Conservation (phyloP, 1,284 basidiomycete genomes). For the Trichosporon asahii region DNA sequence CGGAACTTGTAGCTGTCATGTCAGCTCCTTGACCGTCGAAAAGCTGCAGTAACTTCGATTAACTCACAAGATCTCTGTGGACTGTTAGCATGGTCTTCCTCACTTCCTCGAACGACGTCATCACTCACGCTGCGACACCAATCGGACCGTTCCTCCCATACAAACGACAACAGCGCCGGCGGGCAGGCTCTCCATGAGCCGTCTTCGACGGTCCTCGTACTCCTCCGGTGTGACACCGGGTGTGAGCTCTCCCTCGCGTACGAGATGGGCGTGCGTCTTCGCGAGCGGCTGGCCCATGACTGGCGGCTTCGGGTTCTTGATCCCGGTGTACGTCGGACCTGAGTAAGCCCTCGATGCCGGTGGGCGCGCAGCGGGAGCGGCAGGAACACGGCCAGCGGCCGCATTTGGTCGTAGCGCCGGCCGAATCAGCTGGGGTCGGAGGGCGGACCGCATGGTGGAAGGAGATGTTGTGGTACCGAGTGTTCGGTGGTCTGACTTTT, state of each 20-base stretch:
- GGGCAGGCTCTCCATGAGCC: constrained; percentile 73
- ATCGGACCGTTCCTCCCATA: constrained; percentile 75
- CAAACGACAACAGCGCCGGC: constrained; percentile 74
- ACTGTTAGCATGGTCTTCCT: constrained; percentile 12
- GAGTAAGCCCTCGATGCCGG: not conserved
- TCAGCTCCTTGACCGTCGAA: not conserved
- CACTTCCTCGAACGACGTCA: not conserved
- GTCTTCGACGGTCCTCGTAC: constrained; percentile 72
- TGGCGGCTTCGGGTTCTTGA: constrained; percentile 58
- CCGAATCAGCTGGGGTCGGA: not conserved
- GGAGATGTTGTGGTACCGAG: not conserved
- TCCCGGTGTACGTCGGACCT: not conserved
- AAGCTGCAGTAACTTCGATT: not conserved
- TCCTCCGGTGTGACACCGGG: constrained; percentile 78
- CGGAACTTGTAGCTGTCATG: constrained; percentile 81
- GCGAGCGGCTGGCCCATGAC: constrained; percentile 72
- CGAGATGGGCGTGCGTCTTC: constrained; percentile 74
- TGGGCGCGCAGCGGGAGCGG: not conserved
- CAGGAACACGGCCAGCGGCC: not conserved
- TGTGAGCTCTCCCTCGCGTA: constrained; percentile 68
- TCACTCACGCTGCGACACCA: constrained; percentile 77
- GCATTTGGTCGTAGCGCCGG: not conserved
- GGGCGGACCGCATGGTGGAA: not conserved
- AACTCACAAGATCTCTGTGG: constrained; percentile 58
- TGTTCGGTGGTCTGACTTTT: not conserved